Percentiles rank a stretch among this genome's conserved stretches.
Conservation (phyloP, 441 rosid species). For the California macrophylla region DNA sequence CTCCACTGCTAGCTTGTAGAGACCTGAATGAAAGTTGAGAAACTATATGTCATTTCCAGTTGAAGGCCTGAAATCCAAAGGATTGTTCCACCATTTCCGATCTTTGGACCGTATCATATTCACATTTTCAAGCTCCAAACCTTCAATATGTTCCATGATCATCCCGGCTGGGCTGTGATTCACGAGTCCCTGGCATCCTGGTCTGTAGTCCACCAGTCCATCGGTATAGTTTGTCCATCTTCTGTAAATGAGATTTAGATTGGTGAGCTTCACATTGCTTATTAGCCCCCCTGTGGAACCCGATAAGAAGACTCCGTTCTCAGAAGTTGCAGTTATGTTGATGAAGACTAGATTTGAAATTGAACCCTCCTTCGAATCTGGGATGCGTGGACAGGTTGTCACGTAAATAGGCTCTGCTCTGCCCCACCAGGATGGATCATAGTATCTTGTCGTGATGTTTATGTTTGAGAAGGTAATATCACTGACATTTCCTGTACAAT, state of each 20-base stretch:
- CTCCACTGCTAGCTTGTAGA: constrained; percentile 10
- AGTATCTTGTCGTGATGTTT: constrained; percentile 70
- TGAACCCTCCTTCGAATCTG: constrained; percentile 40
- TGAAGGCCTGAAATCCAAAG: constrained; percentile 64
- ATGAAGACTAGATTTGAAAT: constrained; percentile 51
- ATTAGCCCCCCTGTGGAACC: constrained; percentile 56
- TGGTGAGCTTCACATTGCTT: constrained; percentile 49
- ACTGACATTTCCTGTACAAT: constrained; percentile 61
- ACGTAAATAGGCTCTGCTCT: constrained; percentile 84
- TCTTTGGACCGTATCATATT: constrained; percentile 51
- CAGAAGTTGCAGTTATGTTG: constrained; percentile 58
- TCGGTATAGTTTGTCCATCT: constrained; percentile 59
- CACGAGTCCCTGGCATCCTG: constrained; percentile 72
- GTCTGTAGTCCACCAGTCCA: constrained; percentile 72
- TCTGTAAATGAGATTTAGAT: constrained; percentile 47
- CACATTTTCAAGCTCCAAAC: constrained; percentile 61
- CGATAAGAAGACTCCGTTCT: constrained; percentile 71
- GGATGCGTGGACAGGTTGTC: constrained; percentile 55
- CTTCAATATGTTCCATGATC: constrained; percentile 74
- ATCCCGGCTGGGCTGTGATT: constrained; percentile 65
- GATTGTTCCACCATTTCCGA: constrained; percentile 48
- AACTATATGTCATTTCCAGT: constrained; percentile 65
- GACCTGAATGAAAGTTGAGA: constrained; percentile 49
- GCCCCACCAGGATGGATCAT: constrained; percentile 88
- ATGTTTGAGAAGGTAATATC: constrained; percentile 72